Base-by-base conservation (phyloP, 306 rosid genomes). In the Dryas drummondii region DNA sequence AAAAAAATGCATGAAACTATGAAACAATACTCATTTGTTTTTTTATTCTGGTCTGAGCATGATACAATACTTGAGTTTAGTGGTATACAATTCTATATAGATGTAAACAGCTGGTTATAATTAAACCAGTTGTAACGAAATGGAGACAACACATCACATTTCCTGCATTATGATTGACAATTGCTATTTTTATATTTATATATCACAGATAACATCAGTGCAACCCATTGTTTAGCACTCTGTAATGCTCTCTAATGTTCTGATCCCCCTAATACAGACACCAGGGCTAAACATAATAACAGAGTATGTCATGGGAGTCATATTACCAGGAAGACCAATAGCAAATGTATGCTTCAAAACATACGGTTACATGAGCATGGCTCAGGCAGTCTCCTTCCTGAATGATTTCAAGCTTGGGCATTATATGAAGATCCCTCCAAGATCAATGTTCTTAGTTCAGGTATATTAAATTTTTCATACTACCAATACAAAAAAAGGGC, bases 331-430 rank as follows among this genome's bases (percentile, higher is more conserved):
- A 80, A 82, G 88, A 70, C 97, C 96, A 74, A 90, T 92, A 73
- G 97, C 97, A 46, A 92, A 92, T 66, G 96, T 92, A 50, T 90
- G 97, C 87, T 92, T 92, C 91, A 92, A 92, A 84, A 88, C 93
- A 46, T 92, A 87, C 65, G 97, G 96, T 47, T 85, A 82, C 72
- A 88, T 92, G 41, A 92, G 96, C 82, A 90, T 85, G 89, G 76
- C 91, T 16, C 96, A 92, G 49, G 97, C 97, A 47, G 93, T 92
- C 57, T 90, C 97, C 78, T 92, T 92, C 73, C 97, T 92, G 10
- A 78, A 75, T 67, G 97, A 92, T 83, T 92, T 92, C 84, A 90
- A 92, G 87, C 91, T 92, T 11, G 97, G 97, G 9, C 97, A 92
- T 77, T 92, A 92, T 86, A 87, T 88, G 96, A 92, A 92, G 90